Evolutionary conservation across 2,329 filamentous ascomycete genomes (phyloP).

Genomic region (Microascus cirrosus): DNA sequence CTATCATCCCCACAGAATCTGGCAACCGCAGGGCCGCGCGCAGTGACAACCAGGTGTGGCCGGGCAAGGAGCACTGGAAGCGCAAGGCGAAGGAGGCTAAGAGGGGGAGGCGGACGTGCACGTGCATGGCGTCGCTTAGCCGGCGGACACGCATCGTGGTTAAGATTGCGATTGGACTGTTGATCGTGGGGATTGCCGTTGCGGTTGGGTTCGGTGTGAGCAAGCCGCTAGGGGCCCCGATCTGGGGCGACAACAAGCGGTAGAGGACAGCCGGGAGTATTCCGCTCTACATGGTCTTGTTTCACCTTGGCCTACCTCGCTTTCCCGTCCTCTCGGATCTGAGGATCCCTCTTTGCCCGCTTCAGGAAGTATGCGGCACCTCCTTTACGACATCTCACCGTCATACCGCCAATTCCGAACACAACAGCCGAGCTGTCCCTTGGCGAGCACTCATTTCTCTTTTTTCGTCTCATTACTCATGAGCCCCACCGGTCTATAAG

Average conservation of each 20-base stretch:
- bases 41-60: conserved; percentile 47
- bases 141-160: conserved; percentile 40
- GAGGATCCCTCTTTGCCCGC: too few relatives aligned
- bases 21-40: conserved; percentile 22
- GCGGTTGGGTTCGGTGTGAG: conserved; percentile 49
- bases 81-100: conserved; percentile 46
- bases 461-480: too few relatives aligned
- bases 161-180: conserved; percentile 40
- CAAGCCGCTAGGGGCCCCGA: conserved; percentile 47
- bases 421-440: too few relatives aligned
- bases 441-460: too few relatives aligned
- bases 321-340: too few relatives aligned
- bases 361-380: too few relatives aligned
- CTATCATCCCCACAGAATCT: conserved; percentile 27
- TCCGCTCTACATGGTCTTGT: background rate
- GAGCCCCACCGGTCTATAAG: too few relatives aligned
- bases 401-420: too few relatives aligned
- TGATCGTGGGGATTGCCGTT: conserved; percentile 42
- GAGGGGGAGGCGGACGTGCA: conserved; percentile 32
- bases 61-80: conserved; percentile 48
- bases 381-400: too few relatives aligned
- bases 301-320: background rate
- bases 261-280: background rate
- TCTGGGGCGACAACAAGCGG: conserved; percentile 32
- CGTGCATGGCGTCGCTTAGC: conserved; percentile 40